Base-by-base conservation (phyloP, 306 rosid genomes). In the Begonia loranthoides region DNA sequence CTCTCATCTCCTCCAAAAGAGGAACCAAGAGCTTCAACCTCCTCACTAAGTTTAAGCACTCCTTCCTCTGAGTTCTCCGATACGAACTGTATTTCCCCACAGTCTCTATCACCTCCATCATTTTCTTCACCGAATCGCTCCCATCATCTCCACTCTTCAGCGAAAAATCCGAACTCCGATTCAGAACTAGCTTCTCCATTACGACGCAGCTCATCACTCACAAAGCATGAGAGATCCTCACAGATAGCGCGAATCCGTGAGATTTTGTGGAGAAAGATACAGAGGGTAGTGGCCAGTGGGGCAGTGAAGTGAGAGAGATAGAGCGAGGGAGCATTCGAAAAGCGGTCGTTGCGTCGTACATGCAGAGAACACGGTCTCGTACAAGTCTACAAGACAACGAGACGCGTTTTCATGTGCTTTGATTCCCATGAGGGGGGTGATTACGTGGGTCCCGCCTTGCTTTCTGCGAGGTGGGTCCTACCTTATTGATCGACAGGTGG, bases 21-120 rank as follows among this genome's bases (percentile, higher is more conserved):
- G 97, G 94, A 40, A 72, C 49, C 63, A 89, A 44, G 22, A 75
- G 68, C 73, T 89, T 80, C 69, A 89, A 47, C 51, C 90, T 83
- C 50, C 97, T 75, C 28, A 73, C 81, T 46, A 89, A 73, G 55
- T 63, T 74, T 55, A 73, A 67, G 41, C 94, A 66, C 54, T 84
- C 93, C 58, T 72, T 84, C 56, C 74, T 51, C 15, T 75, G 78
- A 1, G 79, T 68, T 43, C 55, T 73, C 12, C 87, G 41, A 41
- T 62, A 89, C 64, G 57, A 69, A 10, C 72, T 60, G 64, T 55
- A 65, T 4, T 62, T 21, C 66, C 82, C 87, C 40, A 69, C 69
- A 4, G 73, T 59, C 63, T 75, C 78, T 19, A 89, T 69, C 57
- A 80, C 58, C 41, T 62, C 78, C 67, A 13, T 73, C 60, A 82